A percentile compares a stretch with the other conserved stretches of the same genome.
These are phyloP conservation scores for Tylopilus felleus DNA, from an alignment of 768 basidiomycete species.

Conservation along the genomic window DNA sequence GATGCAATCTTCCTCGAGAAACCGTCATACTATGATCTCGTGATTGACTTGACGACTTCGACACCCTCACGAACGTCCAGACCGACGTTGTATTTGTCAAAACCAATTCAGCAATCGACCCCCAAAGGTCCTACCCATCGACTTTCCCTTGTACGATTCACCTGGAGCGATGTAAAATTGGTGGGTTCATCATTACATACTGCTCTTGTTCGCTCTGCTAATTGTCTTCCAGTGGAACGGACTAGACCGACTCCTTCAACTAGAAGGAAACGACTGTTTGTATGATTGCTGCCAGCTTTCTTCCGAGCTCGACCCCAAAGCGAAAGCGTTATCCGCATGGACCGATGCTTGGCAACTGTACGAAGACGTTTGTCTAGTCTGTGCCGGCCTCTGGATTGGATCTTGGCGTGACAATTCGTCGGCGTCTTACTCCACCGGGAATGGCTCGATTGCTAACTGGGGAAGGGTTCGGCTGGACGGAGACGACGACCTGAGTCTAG, in stretches of 20 bases:
- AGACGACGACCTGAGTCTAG: constrained; percentile 55
- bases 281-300: constrained; percentile 35
- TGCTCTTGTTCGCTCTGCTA: not conserved
- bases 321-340: constrained; percentile 51
- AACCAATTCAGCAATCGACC: constrained; percentile 38
- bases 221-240: constrained; percentile 62
- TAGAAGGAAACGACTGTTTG: constrained; percentile 38
- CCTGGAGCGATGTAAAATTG: constrained; percentile 81
- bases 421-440: constrained; percentile 46
- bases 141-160: constrained; percentile 64
- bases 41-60: constrained; percentile 74
- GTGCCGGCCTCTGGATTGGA: constrained; percentile 80
- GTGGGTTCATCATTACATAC: constrained; percentile 35
- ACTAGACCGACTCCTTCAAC: constrained; percentile 63
- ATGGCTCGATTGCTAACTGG: constrained; percentile 48
- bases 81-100: constrained; percentile 64
- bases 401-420: constrained; percentile 51
- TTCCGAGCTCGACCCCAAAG: constrained; percentile 31
- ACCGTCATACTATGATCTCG: constrained; percentile 72
- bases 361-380: constrained; percentile 80
- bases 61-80: constrained; percentile 57
- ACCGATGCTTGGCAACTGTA: constrained; percentile 78
- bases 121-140: constrained; percentile 46
- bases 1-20: constrained; percentile 84
- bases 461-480: constrained; percentile 60